Base-by-base conservation (phyloP, 495 filamentous ascomycete genomes). In the Neurospora africana region DNA sequence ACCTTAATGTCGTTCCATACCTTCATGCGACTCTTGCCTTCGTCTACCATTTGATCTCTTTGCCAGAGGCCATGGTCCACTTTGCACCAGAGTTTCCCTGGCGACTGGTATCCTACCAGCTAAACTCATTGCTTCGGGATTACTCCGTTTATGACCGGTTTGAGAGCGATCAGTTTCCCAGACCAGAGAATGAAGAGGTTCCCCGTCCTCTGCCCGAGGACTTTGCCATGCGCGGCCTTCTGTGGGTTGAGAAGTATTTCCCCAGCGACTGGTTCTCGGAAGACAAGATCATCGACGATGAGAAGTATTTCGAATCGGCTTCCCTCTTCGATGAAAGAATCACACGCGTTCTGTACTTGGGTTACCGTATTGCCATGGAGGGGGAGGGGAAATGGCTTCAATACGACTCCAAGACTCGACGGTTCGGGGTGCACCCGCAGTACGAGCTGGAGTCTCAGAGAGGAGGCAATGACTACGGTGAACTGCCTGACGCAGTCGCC, bases 201-300 rank as follows among this genome's bases (percentile, higher is more conserved):
- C 9, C 82, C 76, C 82, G 87, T n/a, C 93, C 93, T 5, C 78
- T 97, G 0, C 90, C 93, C 0, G 95, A 98, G 74, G 95, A 99
- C 74, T 97, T 89, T 72, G 83, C 89, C 0, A 88, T 97, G 70
- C 87, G 91, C 6, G 95, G 94, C 0, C 86, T 94, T 23, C 76
- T 90, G 4, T 97, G 91, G 89, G 87, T 86, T 5, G 85, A 89
- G 53, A 77, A 81, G 11, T 92, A 93, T 71, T 95, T 89, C 70
- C 92, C 92, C 0, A 74, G 82, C 1, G 78, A 82, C 2, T 97
- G 90, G 85, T 97, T 97, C 76, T 78, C 84, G 4, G 85, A 87
- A 69, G 86, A 89, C 17, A 86, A 86, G 73, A 86, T 90, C 7
- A 93, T 94, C 70, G 91, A 95, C 41, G 92, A 95, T 27, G 91